Evolutionary conservation across 768 basidiomycete genomes (phyloP), one percentile per base, ranked within the genome.

Genomic region (Termitomyces sp.): DNA sequence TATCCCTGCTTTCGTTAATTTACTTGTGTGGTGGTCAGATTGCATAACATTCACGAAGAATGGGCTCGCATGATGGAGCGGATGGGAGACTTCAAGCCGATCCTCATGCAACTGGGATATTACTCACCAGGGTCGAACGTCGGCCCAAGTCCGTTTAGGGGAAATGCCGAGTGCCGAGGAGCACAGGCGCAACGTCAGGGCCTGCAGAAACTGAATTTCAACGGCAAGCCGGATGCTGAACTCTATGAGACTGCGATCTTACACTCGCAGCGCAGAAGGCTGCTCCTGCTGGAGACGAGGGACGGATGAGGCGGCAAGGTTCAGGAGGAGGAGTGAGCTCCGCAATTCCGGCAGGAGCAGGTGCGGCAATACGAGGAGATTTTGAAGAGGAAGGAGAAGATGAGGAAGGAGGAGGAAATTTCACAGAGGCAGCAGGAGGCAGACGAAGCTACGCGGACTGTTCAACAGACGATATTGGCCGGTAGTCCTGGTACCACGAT

Each of bases 41-140:
- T 43, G 44, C 51, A 51, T 33, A 28, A 2, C 26, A 57, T 49
- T 51, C 9, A 47, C 10, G 5, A 41, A 68, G 67, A 68, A 68
- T 18, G 67, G 67, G 14, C 84, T 89, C 82, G 88, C 57, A 88
- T 92, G 53, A 79, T 93, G 48, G 79, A 83, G 60, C 78, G 77
- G 62, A 81, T 93, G 35, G 76, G 83, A 51, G 78, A 82, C 26
- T 76, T 93, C 55, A 91, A 91, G 60, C 81, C 82, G 9, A 65
- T 74, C 4, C 78, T 93, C 9, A 80, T 88, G 47, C 80, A 83
- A 77, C 52, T 91, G 87, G 87, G 59, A 60, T 67, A 18, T 35
- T 26, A 20, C 57, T 7, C 32, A 43, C 6, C 47, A 32, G 12
- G 3, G 14, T 9, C 48, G 20, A 36, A 36, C 56, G 35, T n/a